Conservation (phyloP, 345 rosid species). For the Salix dunnii region DNA sequence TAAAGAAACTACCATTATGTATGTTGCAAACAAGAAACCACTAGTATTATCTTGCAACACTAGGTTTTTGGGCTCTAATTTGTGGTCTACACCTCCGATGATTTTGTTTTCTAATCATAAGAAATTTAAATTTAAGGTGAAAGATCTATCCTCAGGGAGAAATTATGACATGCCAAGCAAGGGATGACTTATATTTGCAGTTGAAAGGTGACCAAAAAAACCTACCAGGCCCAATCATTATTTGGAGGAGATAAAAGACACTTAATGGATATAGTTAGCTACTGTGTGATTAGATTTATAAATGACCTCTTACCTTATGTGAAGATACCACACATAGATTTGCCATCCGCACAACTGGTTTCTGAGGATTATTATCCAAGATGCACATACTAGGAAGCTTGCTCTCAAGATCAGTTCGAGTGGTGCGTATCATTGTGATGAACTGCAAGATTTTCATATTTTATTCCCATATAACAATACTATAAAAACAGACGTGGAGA, state of each 20-base stretch:
- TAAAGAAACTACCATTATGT: too few relatives aligned
- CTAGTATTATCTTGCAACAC: not conserved
- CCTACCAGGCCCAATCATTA: not conserved
- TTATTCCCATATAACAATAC: conserved; percentile 9
- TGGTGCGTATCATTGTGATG: conserved; percentile 48
- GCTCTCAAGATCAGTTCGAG: conserved; percentile 63
- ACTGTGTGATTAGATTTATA: not conserved
- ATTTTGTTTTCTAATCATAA: not conserved
- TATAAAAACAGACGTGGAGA: conserved; percentile 6
- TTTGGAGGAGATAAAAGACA: not conserved
- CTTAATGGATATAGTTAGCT: not conserved
- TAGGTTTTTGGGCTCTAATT: not conserved
- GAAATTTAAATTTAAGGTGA: not conserved
- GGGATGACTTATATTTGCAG: not conserved
- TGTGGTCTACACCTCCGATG: not conserved
- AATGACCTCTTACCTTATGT: conserved; percentile 60
- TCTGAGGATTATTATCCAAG: conserved; percentile 79
- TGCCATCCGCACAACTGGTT: conserved; percentile 97
- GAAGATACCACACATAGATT: conserved; percentile 86
- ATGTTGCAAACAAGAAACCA: not conserved
- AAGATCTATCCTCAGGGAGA: not conserved
- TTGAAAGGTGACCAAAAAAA: not conserved
- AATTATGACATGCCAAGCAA: not conserved
- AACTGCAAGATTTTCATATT: conserved; percentile 50
- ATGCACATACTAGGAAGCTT: conserved; percentile 73